phyloP scores from a whole-genome alignment of 2,329 filamentous ascomycete species.

The Neonectria sp. region DNA sequence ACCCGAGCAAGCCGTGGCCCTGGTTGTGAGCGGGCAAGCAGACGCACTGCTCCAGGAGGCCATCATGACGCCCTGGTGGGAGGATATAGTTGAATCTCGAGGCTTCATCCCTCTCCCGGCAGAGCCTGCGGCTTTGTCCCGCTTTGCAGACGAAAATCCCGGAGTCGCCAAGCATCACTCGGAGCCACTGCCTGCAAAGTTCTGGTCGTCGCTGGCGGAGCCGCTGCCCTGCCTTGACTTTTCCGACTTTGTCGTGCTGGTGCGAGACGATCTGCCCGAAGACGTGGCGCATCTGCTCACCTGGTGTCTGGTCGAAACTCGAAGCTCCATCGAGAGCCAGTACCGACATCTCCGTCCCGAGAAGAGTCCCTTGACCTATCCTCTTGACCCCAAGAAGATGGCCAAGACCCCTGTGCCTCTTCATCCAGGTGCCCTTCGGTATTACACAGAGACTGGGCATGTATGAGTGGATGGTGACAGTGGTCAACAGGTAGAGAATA shows the following conservation, averaged over 20 bases:
- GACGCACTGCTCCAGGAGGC: constrained; percentile 3
- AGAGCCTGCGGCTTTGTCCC: not conserved
- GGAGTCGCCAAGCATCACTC: not conserved
- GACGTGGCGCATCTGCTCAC: constrained; percentile 9
- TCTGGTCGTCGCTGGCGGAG: not conserved
- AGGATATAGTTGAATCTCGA: not conserved
- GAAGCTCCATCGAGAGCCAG: not conserved
- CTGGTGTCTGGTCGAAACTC: constrained; percentile 6
- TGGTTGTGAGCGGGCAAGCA: not conserved
- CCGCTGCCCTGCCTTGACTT: not conserved
- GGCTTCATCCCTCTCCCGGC: not conserved
- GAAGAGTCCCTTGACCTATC: too few relatives aligned
- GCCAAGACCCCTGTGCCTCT: not conserved
- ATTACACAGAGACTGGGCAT: constrained; percentile 8
- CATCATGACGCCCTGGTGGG: constrained; percentile 15
- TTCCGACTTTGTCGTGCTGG: not conserved
- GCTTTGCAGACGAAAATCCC: not conserved
- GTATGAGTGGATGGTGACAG: too few relatives aligned
- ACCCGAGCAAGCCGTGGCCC: not conserved
- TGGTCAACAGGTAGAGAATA: too few relatives aligned
- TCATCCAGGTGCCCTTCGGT: not conserved
- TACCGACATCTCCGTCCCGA: not conserved
- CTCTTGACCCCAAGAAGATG: not conserved
- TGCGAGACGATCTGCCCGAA: constrained; percentile 7
- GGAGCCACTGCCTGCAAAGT: not conserved